A percentile compares a stretch with the other conserved stretches of the same genome.
Conservation (phyloP, 768 basidiomycete genomes). For the Boletus tomentosulus region DNA sequence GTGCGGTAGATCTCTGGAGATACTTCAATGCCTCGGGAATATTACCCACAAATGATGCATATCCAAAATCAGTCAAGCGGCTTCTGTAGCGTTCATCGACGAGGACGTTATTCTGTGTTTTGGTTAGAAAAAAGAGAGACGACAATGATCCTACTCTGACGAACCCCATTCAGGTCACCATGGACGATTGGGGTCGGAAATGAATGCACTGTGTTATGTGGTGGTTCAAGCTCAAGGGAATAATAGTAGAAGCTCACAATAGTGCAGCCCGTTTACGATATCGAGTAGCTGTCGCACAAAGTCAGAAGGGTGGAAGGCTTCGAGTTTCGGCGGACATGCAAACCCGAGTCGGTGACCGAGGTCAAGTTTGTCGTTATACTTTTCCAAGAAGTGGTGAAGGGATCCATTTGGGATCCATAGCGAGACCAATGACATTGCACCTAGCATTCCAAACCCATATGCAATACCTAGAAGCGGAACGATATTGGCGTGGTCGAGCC, state of each 20-base stretch:
- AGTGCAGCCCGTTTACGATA: constrained; percentile 8
- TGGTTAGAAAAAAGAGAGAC: not conserved
- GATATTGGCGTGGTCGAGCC: constrained; percentile 22
- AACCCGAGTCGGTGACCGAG: constrained; percentile 4
- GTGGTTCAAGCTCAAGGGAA: not conserved
- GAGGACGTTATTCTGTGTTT: not conserved
- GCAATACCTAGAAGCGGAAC: constrained; percentile 26
- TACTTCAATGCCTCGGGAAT: not conserved
- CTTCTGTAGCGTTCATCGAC: not conserved
- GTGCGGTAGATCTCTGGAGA: not conserved
- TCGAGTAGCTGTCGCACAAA: constrained; percentile 17
- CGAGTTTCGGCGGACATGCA: constrained; percentile 9
- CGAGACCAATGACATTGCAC: constrained; percentile 25
- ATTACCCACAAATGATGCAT: not conserved
- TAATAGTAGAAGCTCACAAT: not conserved
- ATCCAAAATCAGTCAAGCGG: not conserved
- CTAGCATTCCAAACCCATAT: constrained; percentile 22
- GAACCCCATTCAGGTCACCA: not conserved
- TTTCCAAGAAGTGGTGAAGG: constrained; percentile 17
- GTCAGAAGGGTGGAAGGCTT: constrained; percentile 13
- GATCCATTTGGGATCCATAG: constrained; percentile 29
- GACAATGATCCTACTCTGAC: not conserved
- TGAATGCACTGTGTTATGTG: constrained; percentile 6
- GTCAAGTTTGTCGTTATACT: not conserved
- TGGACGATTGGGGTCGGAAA: constrained; percentile 2